These are phyloP conservation scores for Phytophthora ohioensis DNA, from an alignment of 352 stramenopile genomes.

Conservation along the genomic window DNA sequence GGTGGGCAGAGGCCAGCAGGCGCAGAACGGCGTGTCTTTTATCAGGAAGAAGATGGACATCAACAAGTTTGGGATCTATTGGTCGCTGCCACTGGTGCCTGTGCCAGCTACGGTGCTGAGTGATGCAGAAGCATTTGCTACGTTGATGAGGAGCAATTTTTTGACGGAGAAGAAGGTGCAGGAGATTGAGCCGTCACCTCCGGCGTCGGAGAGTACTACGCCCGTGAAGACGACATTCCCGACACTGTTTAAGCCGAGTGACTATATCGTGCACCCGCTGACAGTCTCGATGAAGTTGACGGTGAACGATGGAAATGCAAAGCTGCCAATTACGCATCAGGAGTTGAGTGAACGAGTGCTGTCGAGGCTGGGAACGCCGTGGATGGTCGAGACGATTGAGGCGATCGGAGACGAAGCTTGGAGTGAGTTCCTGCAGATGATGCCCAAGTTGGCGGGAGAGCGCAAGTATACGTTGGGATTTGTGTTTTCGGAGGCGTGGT, in stretches of 20 bases:
- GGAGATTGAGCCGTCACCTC: constrained; percentile 12
- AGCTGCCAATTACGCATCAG: constrained; percentile 81
- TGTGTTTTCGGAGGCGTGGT: constrained; percentile 88
- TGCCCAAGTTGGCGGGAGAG: constrained; percentile 76
- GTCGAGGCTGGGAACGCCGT: constrained; percentile 74
- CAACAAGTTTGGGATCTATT: constrained; percentile 86
- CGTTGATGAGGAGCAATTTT: constrained; percentile 79
- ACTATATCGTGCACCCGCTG: constrained; percentile 81
- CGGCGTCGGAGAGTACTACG: constrained; percentile 6
- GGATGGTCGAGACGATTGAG: constrained; percentile 82
- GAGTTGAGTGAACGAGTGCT: constrained; percentile 79
- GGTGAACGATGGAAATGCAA: constrained; percentile 82
- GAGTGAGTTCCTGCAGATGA: constrained; percentile 71
- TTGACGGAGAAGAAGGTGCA: constrained; percentile 12
- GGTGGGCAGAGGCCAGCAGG: constrained; percentile 59
- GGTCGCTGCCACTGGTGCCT: constrained; percentile 62
- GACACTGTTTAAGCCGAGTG: constrained; percentile 52
- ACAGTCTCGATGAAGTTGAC: constrained; percentile 84
- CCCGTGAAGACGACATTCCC: constrained; percentile 20
- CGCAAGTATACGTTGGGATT: constrained; percentile 87
- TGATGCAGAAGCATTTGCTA: constrained; percentile 67
- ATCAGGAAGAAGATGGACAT: constrained; percentile 87
- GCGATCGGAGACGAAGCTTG: constrained; percentile 74
- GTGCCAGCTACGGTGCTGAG: constrained; percentile 55
- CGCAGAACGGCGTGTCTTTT: constrained; percentile 39